Evolutionary conservation across 768 basidiomycete species (phyloP), one percentile per base, ranked within the genome.

Genomic region (Suillus lakei): DNA sequence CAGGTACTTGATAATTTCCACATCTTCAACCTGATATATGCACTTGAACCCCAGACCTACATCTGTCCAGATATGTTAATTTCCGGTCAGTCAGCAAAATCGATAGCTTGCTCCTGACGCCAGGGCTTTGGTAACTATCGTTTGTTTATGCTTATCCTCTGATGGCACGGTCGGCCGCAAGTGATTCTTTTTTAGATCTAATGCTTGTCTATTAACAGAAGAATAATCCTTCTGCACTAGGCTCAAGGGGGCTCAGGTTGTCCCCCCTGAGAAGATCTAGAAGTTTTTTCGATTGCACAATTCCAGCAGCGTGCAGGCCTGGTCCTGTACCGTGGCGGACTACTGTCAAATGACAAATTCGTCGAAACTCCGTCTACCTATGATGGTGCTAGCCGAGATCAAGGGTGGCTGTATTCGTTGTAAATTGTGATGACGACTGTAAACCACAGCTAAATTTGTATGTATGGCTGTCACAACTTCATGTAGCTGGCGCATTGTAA

Each of bases 341-440:
- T 18, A 59, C 39, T 41, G 58, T 41, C 39, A 41, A 41, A 43
- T 59, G 58, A 59, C 39, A 28, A 59, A 59, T 59, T 41, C 10
- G 10, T 41, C 39, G 41, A 59, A 10, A 41, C 39, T 41, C 58
- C 39, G 58, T 41, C 26, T 59, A 28, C 39, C 58, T 59, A 59
- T 26, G 39, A 41, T 21, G 18, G 23, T 36, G 39, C 26, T 59
- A 59, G 39, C 58, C 58, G 58, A 59, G 58, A 59, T 39, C 39
- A 59, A 6, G 12, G 28, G 6, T 59, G 26, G 18, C 56, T 59
- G 56, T 76, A 74, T 70, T 68, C 36, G 72, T 68, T 68, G 66
- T 70, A 74, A 74, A 76, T 77, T 75, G 70, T 70, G 71, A 77
- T 73, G 56, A 59, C 38, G 56, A 39, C 56, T 41, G 18, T 41